Evolutionary conservation across 129 eudicot species (phyloP).

Genomic region (Ambrosia trifida): DNA sequence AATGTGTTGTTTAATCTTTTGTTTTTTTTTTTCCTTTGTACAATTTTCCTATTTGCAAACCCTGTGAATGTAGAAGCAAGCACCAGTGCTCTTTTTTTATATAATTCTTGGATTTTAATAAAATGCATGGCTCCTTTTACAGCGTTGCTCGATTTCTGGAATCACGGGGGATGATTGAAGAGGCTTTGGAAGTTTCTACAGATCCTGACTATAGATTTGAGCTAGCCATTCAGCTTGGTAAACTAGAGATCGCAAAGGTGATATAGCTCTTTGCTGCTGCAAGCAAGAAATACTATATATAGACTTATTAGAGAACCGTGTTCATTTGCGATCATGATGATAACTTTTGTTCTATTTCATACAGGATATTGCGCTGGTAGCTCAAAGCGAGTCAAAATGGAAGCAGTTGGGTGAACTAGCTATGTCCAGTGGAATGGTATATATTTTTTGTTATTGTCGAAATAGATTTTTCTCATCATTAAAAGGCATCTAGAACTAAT

Average conservation of each 20-base stretch:
- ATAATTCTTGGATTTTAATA: constrained; percentile 17
- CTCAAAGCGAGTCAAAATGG: constrained; percentile 95
- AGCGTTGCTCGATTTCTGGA: constrained; percentile 98
- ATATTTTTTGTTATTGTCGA: background rate
- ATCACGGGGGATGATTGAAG: constrained; percentile 91
- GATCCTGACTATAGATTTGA: constrained; percentile 96
- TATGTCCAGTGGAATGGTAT: constrained; percentile 92
- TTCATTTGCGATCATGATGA: constrained; percentile 16
- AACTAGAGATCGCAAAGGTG: constrained; percentile 85
- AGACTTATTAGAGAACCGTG: background rate
- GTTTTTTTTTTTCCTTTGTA: constrained; percentile 3
- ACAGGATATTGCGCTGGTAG: constrained; percentile 85
- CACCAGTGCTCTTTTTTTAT: background rate
- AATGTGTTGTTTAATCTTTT: constrained; percentile 2
- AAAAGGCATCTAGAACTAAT: constrained; percentile 3
- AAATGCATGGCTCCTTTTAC: constrained; percentile 5
- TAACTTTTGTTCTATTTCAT: constrained; percentile 24
- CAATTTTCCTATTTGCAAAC: background rate
- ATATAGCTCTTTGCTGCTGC: constrained; percentile 4
- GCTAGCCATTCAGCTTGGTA: constrained; percentile 91
- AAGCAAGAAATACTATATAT: constrained; percentile 22
- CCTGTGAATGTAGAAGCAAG: background rate
- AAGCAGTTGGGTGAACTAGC: constrained; percentile 99
- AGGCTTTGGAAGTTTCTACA: constrained; percentile 94
- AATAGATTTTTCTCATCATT: constrained; percentile 8